These are phyloP conservation scores for Mercurialis annua DNA, from an alignment of 345 rosid genomes.

Conservation along the genomic window DNA sequence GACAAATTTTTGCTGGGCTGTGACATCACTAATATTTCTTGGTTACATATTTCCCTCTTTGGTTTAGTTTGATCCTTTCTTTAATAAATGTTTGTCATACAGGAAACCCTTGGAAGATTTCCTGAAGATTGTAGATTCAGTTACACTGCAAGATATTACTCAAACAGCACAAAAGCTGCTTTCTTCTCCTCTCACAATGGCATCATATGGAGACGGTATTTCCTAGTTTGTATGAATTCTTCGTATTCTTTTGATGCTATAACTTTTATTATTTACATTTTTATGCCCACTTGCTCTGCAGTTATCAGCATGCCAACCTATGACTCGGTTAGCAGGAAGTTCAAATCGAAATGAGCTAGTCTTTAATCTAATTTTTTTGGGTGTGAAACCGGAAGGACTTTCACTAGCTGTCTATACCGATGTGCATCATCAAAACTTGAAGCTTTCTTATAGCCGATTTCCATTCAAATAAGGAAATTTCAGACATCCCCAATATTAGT, in stretches of 20 bases:
- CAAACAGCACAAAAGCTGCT: constrained; percentile 48
- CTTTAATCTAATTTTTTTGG: background rate
- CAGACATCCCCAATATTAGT: constrained; percentile 5
- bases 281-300: constrained; percentile 22
- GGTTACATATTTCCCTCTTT: background rate
- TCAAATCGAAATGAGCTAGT: constrained; percentile 35
- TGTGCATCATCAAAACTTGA: constrained; percentile 17
- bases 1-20: background rate
- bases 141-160: constrained; percentile 53
- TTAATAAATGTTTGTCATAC: background rate
- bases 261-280: constrained; percentile 5
- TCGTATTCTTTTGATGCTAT: background rate
- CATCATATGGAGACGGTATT: constrained; percentile 79
- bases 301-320: constrained; percentile 64
- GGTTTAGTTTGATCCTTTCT: constrained; percentile 1
- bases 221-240: background rate
- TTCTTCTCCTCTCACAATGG: constrained; percentile 82
- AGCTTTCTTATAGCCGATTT: constrained; percentile 8
- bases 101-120: constrained; percentile 77
- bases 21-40: background rate
- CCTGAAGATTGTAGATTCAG: constrained; percentile 52
- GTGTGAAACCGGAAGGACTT: constrained; percentile 9
- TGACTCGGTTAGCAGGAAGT: constrained; percentile 54
- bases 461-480: constrained; percentile 19
- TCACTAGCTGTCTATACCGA: constrained; percentile 10